A percentile compares a stretch with the other conserved stretches of the same genome.
These are phyloP conservation scores for Colletotrichum paranaense DNA, from an alignment of 2,329 filamentous ascomycete species.

Conservation along the genomic window DNA sequence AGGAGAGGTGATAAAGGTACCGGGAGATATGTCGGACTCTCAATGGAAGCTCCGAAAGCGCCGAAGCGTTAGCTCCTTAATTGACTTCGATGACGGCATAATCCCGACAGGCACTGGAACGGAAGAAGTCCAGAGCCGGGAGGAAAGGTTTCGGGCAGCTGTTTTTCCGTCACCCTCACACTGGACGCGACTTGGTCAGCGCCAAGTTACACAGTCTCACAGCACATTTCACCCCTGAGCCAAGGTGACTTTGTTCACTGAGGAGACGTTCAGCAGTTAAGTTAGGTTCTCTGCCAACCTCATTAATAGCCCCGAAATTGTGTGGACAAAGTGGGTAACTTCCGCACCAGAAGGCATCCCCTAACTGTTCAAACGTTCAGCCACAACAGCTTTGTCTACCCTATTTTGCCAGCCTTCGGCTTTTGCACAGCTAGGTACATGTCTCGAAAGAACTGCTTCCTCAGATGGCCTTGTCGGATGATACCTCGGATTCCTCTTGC, in stretches of 20 bases:
- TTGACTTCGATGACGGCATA: conserved; percentile 23
- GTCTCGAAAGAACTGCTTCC: not conserved
- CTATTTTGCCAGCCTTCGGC: not conserved
- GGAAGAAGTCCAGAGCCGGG: conserved; percentile 9
- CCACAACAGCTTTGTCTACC: not conserved
- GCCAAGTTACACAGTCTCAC: not conserved
- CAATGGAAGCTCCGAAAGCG: not conserved
- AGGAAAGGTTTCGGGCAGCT: not conserved
- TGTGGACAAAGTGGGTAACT: too few relatives aligned
- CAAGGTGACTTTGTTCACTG: not conserved
- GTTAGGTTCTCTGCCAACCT: not conserved
- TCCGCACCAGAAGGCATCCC: not conserved
- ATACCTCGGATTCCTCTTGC: not conserved
- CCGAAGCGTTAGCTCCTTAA: not conserved
- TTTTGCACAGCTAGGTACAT: not conserved
- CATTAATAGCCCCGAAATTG: not conserved
- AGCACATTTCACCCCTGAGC: not conserved
- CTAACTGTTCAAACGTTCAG: too few relatives aligned
- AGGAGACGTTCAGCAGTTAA: not conserved
- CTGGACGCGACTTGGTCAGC: not conserved
- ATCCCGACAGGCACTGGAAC: conserved; percentile 4
- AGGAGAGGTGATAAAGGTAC: not conserved
- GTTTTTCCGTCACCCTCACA: not conserved
- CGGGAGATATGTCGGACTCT: not conserved
- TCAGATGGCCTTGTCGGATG: not conserved